Conservation (phyloP, 805 yeast species). For the Candida railenensis region DNA sequence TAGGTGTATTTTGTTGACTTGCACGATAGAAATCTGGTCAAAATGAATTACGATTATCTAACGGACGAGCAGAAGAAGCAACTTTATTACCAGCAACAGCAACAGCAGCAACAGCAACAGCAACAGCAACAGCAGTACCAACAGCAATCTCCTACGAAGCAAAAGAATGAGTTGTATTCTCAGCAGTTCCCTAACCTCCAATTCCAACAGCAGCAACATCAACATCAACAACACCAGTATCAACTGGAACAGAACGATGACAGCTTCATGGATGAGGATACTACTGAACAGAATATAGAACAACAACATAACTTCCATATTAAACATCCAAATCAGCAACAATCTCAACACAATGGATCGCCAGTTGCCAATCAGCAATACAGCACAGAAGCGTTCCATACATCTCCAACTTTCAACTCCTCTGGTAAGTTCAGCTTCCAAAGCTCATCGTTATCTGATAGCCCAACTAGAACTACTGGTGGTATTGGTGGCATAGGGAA, state of each 20-base stretch:
- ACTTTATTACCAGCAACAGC: slow-evolving; percentile 25
- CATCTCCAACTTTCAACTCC: slow-evolving; percentile 22
- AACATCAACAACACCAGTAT: slow-evolving; percentile 9
- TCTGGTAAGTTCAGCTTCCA: slow-evolving; percentile 13
- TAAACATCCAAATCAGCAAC: slow-evolving; percentile 13
- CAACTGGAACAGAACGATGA: slow-evolving; percentile 14
- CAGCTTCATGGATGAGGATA: slow-evolving; percentile 43
- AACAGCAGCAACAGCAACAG: slow-evolving; percentile 17
- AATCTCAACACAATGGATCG: slow-evolving; percentile 3
- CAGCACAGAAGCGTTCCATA: slow-evolving; percentile 14
- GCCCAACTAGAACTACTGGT: slow-evolving; percentile 6
- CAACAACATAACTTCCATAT: not conserved
- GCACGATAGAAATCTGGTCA: no score
- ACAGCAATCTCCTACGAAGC: slow-evolving; percentile 10
- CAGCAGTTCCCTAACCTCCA: slow-evolving; percentile 8
- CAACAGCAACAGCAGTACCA: slow-evolving; percentile 14
- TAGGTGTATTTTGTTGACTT: no score
- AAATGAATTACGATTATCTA: slow-evolving; percentile 29
- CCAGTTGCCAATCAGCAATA: slow-evolving; percentile 12
- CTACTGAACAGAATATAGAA: slow-evolving; percentile 10
- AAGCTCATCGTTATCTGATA: slow-evolving; percentile 5
- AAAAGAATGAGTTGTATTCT: slow-evolving; percentile 4
- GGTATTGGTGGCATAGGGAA: slow-evolving; percentile 1
- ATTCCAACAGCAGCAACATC: slow-evolving; percentile 12
- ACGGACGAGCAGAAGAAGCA: slow-evolving; percentile 31